Base-by-base conservation (phyloP, 2,329 filamentous ascomycete genomes). In the Aurifilum marmelostoma region DNA sequence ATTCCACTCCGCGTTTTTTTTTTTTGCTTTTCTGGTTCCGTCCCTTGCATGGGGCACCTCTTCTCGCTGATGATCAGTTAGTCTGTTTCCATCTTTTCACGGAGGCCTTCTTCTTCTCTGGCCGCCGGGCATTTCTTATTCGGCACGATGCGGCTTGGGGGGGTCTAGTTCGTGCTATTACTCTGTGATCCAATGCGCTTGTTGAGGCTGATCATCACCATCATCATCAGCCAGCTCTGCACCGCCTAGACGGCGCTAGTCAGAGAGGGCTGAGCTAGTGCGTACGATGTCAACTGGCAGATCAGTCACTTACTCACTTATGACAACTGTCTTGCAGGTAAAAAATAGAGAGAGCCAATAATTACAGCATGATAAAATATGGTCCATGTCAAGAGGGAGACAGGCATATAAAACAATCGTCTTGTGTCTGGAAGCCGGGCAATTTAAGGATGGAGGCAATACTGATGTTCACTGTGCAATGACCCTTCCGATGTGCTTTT, bases 1-100 rank as follows among this genome's bases (percentile, higher is more conserved):
- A 70, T 70, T 52, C 65, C 39, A 59, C 8, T 56, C 24, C 52
- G 50, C 50, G 50, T 29, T 54, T 54, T n/a, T 34, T 34, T 4
- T 4, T 34, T 8, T 56, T 29, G 52, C 52, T 32, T 56, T 56
- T 16, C 52, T 56, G 52, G 52, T 29, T 29, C 27, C 52, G 52
- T 56, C 52, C 52, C 52, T 56, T 56, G 52, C 52, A 18, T 29
- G 52, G 14, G 43, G 43, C 52, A 14, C 50, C 50, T 52, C 18
- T 50, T 34, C 34, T 47, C 18, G 9, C 43, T 6, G 18, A 24
- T 50, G 4, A 8, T 50, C n/a, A n/a, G n/a, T n/a, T n/a, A n/a
- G n/a, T 50, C 21, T 50, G 50, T 16, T 27, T 14, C 50, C 24
- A 29, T 54, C 50, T 54, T n/a, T n/a, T n/a, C n/a, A n/a, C n/a